Percentiles rank a stretch among this genome's conserved stretches.
Evolutionary conservation across 2,329 filamentous ascomycete genomes (phyloP).

Genomic region (Cercospora berteroae): DNA sequence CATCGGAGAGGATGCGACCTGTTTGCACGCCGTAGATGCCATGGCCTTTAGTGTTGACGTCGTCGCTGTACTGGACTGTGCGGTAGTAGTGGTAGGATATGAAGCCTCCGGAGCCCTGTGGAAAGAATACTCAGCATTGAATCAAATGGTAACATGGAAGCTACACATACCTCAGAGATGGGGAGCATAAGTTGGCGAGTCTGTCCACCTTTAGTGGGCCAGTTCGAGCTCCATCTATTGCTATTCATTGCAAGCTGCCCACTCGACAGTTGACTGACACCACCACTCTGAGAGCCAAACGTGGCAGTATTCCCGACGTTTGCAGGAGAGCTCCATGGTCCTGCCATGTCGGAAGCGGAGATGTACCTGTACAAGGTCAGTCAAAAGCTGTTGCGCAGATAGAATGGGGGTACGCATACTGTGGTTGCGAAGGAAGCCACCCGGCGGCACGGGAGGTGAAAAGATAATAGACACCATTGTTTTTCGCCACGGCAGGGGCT

Average conservation of each 20-base stretch:
- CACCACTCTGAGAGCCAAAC: slow-evolving; percentile 25
- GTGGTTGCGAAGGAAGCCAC: slow-evolving; percentile 25
- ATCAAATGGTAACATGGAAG: not conserved
- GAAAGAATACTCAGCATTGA: slow-evolving; percentile 1
- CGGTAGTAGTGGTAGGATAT: slow-evolving; percentile 24
- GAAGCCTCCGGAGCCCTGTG: slow-evolving; percentile 18
- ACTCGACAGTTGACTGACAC: slow-evolving; percentile 13
- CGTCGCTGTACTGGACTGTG: slow-evolving; percentile 22
- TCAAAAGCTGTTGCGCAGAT: not conserved
- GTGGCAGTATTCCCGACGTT: slow-evolving; percentile 24
- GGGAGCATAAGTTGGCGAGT: slow-evolving; percentile 25
- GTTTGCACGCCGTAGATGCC: slow-evolving; percentile 26
- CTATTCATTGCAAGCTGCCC: slow-evolving; percentile 20
- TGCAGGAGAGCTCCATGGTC: slow-evolving; percentile 20
- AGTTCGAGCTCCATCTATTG: slow-evolving; percentile 23
- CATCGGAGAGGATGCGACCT: slow-evolving; percentile 23
- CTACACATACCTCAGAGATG: not conserved
- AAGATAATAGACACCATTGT: slow-evolving; percentile 22
- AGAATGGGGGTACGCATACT: not conserved
- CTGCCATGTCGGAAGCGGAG: slow-evolving; percentile 17
- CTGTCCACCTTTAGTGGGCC: slow-evolving; percentile 21
- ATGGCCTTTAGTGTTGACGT: slow-evolving; percentile 15
- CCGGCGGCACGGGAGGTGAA: slow-evolving; percentile 26
- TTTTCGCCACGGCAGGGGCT: slow-evolving; percentile 25
- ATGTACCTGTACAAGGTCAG: slow-evolving; percentile 12